Percentiles rank a stretch among this genome's conserved stretches.
Conservation (phyloP, 192 early-diverging fungal species). For the Coemansia sp. region DNA sequence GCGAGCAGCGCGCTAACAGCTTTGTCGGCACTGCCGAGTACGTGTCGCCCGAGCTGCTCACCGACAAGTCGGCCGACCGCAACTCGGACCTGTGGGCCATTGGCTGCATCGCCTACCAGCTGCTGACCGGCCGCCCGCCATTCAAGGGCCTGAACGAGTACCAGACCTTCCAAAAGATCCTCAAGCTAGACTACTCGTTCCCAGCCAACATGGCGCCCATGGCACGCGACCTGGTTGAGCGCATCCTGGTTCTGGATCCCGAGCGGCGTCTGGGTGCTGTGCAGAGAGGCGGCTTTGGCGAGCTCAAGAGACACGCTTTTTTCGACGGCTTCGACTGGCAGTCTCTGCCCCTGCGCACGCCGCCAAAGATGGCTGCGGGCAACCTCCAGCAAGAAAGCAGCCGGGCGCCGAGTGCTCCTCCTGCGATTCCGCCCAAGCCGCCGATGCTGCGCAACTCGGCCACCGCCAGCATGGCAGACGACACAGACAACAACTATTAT, state of each 20-base stretch:
- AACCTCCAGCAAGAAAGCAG: conserved; percentile 1
- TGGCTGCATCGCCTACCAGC: conserved; percentile 89
- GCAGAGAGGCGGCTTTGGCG: conserved; percentile 52
- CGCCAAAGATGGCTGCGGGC: conserved; percentile 31
- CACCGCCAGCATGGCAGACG: background rate
- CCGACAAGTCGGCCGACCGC: conserved; percentile 77
- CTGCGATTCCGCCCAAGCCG: conserved; percentile 44
- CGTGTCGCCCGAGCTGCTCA: conserved; percentile 93
- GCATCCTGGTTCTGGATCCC: conserved; percentile 67
- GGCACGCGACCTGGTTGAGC: conserved; percentile 74
- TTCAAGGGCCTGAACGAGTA: conserved; percentile 96
- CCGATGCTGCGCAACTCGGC: conserved; percentile 27
- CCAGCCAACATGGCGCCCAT: conserved; percentile 68
- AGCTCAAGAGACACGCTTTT: conserved; percentile 74
- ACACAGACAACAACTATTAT: background rate
- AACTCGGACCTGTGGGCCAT: conserved; percentile 80
- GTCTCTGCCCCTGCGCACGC: conserved; percentile 29
- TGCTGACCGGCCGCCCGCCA: conserved; percentile 84
- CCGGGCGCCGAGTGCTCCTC: conserved; percentile 12
- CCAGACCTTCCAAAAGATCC: conserved; percentile 93
- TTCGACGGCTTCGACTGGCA: conserved; percentile 80
- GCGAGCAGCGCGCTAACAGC: conserved; percentile 62
- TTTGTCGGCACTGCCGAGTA: conserved; percentile 99
- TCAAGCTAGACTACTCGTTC: conserved; percentile 81
- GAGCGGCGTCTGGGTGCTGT: conserved; percentile 59